phyloP scores from a whole-genome alignment of 345 rosid species.

The Corchorus capsularis region DNA sequence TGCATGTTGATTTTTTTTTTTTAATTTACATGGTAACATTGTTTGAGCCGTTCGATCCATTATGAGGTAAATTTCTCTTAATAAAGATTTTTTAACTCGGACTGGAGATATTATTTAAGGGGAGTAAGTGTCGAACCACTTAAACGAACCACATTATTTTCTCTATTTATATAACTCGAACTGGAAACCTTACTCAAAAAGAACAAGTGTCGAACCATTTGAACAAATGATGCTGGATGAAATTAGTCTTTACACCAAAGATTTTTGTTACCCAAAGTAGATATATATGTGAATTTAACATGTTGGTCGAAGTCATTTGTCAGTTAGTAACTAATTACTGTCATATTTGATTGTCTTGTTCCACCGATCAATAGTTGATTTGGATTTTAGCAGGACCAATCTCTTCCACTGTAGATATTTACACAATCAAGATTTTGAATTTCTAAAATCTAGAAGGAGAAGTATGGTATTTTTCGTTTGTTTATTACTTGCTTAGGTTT shows the following conservation, averaged over 20 bases:
- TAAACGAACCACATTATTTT: no score
- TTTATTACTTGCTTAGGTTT: neutral
- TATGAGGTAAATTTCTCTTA: no score
- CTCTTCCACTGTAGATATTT: neutral
- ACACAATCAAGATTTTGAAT: neutral
- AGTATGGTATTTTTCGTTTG: neutral
- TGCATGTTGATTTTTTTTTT: no score
- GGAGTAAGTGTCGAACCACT: no score
- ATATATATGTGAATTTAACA: neutral
- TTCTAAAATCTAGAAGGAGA: no score
- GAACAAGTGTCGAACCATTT: neutral
- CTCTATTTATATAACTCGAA: no score
- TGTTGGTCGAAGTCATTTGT: neutral
- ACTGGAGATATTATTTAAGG: no score
- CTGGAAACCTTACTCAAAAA: no score
- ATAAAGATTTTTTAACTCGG: no score
- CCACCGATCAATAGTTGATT: neutral
- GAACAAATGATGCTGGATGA: neutral
- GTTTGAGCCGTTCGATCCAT: no score
- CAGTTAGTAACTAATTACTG: neutral
- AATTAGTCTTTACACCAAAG: neutral
- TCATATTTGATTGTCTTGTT: neutral
- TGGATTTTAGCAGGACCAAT: neutral
- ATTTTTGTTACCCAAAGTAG: neutral
- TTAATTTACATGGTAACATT: no score